phyloP scores from a whole-genome alignment of 2,329 filamentous ascomycete species.

The Paramyrothecium sp. region DNA sequence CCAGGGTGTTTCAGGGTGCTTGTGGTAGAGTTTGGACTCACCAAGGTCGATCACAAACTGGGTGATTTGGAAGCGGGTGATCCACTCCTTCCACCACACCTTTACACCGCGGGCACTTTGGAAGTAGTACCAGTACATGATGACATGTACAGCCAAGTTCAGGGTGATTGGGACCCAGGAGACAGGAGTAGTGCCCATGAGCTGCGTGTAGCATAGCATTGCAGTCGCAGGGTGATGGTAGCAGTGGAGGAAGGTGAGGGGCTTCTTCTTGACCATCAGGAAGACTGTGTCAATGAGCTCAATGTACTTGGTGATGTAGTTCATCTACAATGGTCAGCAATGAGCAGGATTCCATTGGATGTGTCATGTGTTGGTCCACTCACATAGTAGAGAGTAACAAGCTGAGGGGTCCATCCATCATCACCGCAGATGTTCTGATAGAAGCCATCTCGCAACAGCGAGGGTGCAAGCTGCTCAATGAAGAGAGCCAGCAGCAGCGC shows the following conservation, averaged over 20 bases:
- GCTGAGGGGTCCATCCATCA: conserved; percentile 76
- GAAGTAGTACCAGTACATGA: conserved; percentile 99
- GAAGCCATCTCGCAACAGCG: conserved; percentile 67
- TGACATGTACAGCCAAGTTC: conserved; percentile 81
- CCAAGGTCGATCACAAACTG: conserved; percentile 88
- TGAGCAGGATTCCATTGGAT: not conserved
- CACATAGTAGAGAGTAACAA: conserved; percentile 88
- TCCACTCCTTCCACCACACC: conserved; percentile 96
- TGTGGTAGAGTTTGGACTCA: conserved; percentile 75
- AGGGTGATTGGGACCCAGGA: conserved; percentile 84
- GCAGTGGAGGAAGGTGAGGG: conserved; percentile 87
- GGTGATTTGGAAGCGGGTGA: conserved; percentile 84
- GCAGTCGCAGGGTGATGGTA: conserved; percentile 90
- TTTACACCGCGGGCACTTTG: conserved; percentile 82
- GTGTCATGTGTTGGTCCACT: conserved; percentile 24
- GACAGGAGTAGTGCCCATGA: conserved; percentile 78
- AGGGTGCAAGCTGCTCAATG: conserved; percentile 77
- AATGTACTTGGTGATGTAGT: conserved; percentile 89
- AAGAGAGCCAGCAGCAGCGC: conserved; percentile 71
- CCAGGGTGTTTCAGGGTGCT: conserved; percentile 51
- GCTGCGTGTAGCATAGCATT: conserved; percentile 85
- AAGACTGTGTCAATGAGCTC: conserved; percentile 86
- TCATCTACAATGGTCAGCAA: conserved; percentile 60
- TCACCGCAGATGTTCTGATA: conserved; percentile 76
- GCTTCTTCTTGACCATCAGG: conserved; percentile 93